Percentiles rank a stretch among this genome's conserved stretches.
These are phyloP conservation scores for Arachnopeziza araneosa DNA, from an alignment of 2,329 filamentous ascomycete genomes.

Conservation along the genomic window DNA sequence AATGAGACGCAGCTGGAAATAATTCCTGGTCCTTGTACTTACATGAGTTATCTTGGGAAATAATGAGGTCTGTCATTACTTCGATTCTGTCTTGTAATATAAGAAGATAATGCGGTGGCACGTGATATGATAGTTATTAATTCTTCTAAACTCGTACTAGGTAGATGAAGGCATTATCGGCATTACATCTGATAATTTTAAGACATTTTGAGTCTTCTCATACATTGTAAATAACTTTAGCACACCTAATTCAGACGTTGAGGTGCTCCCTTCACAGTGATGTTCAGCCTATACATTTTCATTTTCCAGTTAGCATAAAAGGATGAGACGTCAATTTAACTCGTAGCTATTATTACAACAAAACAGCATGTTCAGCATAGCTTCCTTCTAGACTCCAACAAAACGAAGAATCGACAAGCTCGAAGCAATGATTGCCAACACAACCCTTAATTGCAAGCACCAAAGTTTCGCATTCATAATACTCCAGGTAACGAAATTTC, in stretches of 20 bases:
- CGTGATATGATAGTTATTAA: not conserved
- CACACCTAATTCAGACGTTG: too few species aligned
- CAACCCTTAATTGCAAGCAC: slow-evolving; percentile 2
- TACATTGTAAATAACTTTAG: too few species aligned
- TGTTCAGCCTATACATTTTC: not conserved
- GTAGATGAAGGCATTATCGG: too few species aligned
- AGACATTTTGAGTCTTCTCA: too few species aligned
- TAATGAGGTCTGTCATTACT: too few species aligned
- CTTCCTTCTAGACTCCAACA: slow-evolving; percentile 20
- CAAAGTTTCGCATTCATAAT: not conserved
- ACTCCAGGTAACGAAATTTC: not conserved
- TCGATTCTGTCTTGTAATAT: too few species aligned
- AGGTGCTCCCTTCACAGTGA: not conserved
- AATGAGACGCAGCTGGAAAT: too few species aligned
- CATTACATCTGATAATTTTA: too few species aligned
- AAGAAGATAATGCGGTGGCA: not conserved
- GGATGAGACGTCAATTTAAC: slow-evolving; percentile 34
- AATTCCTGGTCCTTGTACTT: too few species aligned
- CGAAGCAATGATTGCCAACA: slow-evolving; percentile 6
- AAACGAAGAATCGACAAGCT: slow-evolving; percentile 1
- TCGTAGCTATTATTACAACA: slow-evolving; percentile 23
- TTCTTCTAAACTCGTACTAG: too few species aligned
- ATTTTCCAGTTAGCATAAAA: not conserved
- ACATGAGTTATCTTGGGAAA: too few species aligned
- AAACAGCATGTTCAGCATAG: slow-evolving; percentile 12